These are phyloP conservation scores for Monosporascus sp. DNA, from an alignment of 2,329 filamentous ascomycete genomes.

Conservation along the genomic window DNA sequence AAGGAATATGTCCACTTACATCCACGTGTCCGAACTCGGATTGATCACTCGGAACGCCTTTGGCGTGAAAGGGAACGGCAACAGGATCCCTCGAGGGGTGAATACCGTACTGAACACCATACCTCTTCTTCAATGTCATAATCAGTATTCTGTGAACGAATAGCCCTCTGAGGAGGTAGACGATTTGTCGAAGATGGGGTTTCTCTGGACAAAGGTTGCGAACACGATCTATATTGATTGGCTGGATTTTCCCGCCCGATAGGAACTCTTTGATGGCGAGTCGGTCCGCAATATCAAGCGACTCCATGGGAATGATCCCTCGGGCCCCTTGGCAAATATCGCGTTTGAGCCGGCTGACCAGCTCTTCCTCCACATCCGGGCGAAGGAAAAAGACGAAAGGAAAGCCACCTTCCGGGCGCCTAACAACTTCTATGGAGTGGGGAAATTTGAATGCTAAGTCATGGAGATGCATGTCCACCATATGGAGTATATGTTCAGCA, in stretches of 20 bases:
- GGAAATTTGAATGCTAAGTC: conserved; percentile 34
- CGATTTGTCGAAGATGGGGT: conserved; percentile 23
- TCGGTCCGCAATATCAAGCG: conserved; percentile 24
- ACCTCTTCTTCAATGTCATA: conserved; percentile 56
- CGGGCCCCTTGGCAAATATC: conserved; percentile 33
- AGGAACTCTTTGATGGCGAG: conserved; percentile 23
- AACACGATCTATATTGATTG: conserved; percentile 17
- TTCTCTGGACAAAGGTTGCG: conserved; percentile 27
- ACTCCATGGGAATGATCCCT: conserved; percentile 26
- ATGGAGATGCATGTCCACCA: conserved; percentile 35
- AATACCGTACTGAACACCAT: conserved; percentile 62
- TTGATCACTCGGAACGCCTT: conserved; percentile 56
- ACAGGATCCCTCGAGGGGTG: conserved; percentile 50
- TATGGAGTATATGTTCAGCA: conserved; percentile 32
- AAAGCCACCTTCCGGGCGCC: conserved; percentile 35
- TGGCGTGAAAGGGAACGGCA: conserved; percentile 63
- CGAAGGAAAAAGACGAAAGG: conserved; percentile 54
- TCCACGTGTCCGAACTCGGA: conserved; percentile 63
- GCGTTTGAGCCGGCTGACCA: conserved; percentile 33
- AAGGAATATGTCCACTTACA: conserved; percentile 10
- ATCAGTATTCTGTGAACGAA: conserved; percentile 56
- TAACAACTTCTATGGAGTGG: conserved; percentile 41
- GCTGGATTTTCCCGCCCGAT: conserved; percentile 18
- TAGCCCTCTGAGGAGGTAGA: conserved; percentile 58
- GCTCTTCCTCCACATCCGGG: conserved; percentile 37